Evolutionary conservation across 2,329 filamentous ascomycete species (phyloP), one percentile per base, ranked within the genome.

Genomic region (Nannizziopsis barbatae): DNA sequence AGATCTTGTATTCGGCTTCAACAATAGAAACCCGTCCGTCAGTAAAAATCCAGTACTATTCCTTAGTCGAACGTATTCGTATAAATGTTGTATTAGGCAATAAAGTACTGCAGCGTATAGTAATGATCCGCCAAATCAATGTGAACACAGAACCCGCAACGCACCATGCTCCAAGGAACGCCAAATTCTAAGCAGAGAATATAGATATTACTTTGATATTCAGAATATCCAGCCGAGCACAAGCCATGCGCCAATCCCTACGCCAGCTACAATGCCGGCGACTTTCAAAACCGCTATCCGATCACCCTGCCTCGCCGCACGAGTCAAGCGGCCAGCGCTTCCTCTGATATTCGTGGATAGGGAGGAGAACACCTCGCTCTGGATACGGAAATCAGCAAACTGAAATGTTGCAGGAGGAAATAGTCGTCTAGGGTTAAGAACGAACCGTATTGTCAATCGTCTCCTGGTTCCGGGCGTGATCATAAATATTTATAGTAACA

Each of bases 401-500:
- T 38, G 33, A 36, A 37, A 41, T 39, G 12, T 35, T 33, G 38
- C 18, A 22, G 17, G 31, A 39, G 30, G 40, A 42, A 41, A 41
- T 30, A 11, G n/a, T 11, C 3, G 14, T 3, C 30, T 9, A 14
- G 12, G 35, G 33, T 33, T 18, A 40, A 45, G 18, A 56, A 70
- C 79, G 50, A 75, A 93, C 86, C 35, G 86, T 90, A 61, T 80
- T 81, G 68, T 98, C 87, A 57, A 98, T 85, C 54, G 94, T 79
- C 56, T 84, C 80, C 60, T 96, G 90, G 58, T 86, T 80, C 50
- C 87, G 80, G 43, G 92, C 92, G 65, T 92, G 88, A 70, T 96
- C 89, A 75, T 96, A 95, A 62, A 98, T 98, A 71, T 98, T 88
- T 56, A 96, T 80, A 37, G 92, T 98, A 44, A 98, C 87, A 66